These are phyloP conservation scores for Liriodendron chinense DNA, from an alignment of 164 flowering plant species.

Conservation along the genomic window DNA sequence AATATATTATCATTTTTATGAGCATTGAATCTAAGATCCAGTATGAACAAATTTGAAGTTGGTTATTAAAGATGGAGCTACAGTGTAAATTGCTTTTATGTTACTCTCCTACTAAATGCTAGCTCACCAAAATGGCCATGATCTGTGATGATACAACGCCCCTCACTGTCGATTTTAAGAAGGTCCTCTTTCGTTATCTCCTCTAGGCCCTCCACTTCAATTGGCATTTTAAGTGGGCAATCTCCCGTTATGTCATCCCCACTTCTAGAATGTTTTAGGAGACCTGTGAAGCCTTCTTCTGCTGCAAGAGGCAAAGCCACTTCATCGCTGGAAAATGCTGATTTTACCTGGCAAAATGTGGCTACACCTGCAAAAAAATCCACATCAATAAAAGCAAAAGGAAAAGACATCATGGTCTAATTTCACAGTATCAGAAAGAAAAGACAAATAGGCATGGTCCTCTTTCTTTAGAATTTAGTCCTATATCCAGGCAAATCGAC, in stretches of 20 bases:
- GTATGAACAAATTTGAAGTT: neutral
- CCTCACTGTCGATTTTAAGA: conserved; percentile 79
- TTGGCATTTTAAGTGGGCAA: conserved; percentile 15
- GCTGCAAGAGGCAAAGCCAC: conserved; percentile 84
- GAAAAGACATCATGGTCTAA: neutral
- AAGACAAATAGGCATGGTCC: neutral
- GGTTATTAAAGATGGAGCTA: neutral
- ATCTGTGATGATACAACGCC: conserved; percentile 95
- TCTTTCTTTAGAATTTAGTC: conserved; percentile 12
- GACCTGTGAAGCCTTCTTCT: conserved; percentile 92
- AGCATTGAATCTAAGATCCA: neutral
- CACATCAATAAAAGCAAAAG: neutral
- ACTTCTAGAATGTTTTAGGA: conserved; percentile 34
- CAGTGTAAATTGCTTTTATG: neutral
- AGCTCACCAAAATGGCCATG: conserved; percentile 91
- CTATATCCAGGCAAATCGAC: conserved; percentile 2
- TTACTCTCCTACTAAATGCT: neutral
- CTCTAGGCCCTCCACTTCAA: conserved; percentile 47
- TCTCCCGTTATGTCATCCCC: conserved; percentile 22
- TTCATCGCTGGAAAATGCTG: conserved; percentile 81
- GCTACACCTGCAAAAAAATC: conserved; percentile 64
- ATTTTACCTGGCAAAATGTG: conserved; percentile 90
- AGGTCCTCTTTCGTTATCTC: conserved; percentile 60
- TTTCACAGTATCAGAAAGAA: neutral
- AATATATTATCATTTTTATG: neutral